These are phyloP conservation scores for Blastocystis sp. DNA, from an alignment of 352 stramenopile genomes.

Conservation along the genomic window DNA sequence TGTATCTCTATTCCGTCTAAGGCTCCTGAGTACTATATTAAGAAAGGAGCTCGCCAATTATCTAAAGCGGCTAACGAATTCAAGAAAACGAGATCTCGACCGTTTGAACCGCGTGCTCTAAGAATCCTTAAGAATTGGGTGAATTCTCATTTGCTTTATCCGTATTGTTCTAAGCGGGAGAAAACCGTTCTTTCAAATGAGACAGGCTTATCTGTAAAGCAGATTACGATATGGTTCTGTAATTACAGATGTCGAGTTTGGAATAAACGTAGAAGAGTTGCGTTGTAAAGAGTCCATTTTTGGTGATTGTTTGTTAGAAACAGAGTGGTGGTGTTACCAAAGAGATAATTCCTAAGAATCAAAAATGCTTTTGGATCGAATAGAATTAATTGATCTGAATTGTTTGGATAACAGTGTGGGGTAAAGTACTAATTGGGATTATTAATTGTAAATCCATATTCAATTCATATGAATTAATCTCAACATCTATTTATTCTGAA, in stretches of 20 bases:
- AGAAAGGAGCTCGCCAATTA: not conserved
- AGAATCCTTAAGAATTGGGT: constrained; percentile 15
- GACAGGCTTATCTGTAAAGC: not conserved
- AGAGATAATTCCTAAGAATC: not conserved
- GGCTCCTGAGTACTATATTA: not conserved
- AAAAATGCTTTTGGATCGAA: not conserved
- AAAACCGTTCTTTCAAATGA: not conserved
- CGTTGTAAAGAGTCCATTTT: no score
- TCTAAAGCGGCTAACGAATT: not conserved
- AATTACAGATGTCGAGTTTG: not conserved
- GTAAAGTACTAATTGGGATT: no score
- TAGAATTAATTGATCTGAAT: not conserved
- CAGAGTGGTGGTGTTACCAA: no score
- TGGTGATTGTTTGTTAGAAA: no score
- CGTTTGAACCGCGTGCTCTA: not conserved
- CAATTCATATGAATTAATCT: constrained; percentile 1
- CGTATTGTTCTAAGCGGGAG: not conserved
- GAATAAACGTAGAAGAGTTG: no score
- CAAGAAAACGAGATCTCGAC: not conserved
- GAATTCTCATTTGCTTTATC: not conserved
- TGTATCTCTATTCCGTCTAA: not conserved
- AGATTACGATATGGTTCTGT: constrained; percentile 25
- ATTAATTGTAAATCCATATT: not conserved
- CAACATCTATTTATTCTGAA: not conserved
- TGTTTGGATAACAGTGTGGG: not conserved